These are phyloP conservation scores for Didymella sp. DNA, from an alignment of 2,329 filamentous ascomycete genomes.

Conservation along the genomic window DNA sequence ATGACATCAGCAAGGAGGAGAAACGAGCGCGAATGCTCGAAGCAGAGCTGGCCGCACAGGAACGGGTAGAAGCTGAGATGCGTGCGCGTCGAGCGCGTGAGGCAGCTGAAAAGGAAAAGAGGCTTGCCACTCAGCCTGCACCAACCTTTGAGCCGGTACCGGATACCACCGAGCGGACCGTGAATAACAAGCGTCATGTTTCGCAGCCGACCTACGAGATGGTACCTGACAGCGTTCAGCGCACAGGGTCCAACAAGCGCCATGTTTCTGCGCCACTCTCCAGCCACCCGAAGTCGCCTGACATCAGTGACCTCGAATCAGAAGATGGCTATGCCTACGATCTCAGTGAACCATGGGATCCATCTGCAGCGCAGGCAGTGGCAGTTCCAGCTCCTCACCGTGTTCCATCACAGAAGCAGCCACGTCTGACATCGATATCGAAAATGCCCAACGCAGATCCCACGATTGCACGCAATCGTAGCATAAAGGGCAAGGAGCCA, in stretches of 20 bases:
- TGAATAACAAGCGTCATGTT: conserved; percentile 40
- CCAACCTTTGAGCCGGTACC: conserved; percentile 20
- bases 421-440: conserved; percentile 24
- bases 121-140: conserved; percentile 40
- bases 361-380: conserved; percentile 29
- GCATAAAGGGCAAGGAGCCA: conserved; percentile 45
- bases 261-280: conserved; percentile 46
- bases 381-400: conserved; percentile 29
- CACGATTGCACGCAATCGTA: conserved; percentile 30
- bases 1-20: conserved; percentile 94
- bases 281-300: conserved; percentile 29
- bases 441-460: conserved; percentile 28
- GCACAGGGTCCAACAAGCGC: conserved; percentile 31
- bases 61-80: conserved; percentile 59
- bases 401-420: conserved; percentile 34
- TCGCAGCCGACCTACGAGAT: conserved; percentile 26
- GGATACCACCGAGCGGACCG: conserved; percentile 23
- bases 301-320: conserved; percentile 37
- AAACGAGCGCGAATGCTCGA: conserved; percentile 85
- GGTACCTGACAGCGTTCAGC: conserved; percentile 22
- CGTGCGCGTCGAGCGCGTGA: conserved; percentile 43
- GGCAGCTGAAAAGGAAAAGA: conserved; percentile 41
- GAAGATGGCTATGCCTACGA: conserved; percentile 41
- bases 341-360: conserved; percentile 47
- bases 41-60: conserved; percentile 75